Evolutionary conservation across 2,329 filamentous ascomycete genomes (phyloP), one percentile per base, ranked within the genome.

Genomic region (Hypoxylon sp.): DNA sequence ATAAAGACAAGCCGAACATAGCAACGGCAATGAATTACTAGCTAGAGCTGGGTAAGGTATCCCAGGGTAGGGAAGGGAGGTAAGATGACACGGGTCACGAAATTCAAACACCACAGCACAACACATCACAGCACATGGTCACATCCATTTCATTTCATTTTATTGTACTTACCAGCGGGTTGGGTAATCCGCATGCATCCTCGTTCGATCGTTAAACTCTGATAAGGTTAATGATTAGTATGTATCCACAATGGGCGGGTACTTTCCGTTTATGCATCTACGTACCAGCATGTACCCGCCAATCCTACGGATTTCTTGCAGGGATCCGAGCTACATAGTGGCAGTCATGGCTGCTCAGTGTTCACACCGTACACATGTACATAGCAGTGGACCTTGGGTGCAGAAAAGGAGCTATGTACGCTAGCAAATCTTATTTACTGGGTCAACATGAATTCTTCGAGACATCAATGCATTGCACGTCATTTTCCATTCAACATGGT

Each of bases 31-130:
- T 53, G 66, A 54, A 61, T 69, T 69, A 53, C 42, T 45, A 56
- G 51, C 48, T 59, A 53, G 38, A 56, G 48, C 44, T 59, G 50
- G n/a, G n/a, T n/a, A n/a, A n/a, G n/a, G n/a, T n/a, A n/a, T n/a
- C n/a, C 38, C 49, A 9, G 26, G 28, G 52, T 36, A 48, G 30
- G 51, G 40, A 33, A 49, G 30, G 32, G 18, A 62, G 64, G 46
- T 60, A 60, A 68, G 49, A 63, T 70, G 67, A 70, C 67, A 69
- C 64, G 64, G 64, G 67, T 68, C 67, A 68, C 64, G 52, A 68
- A 63, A 67, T 61, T 28, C n/a, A 46, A 52, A 52, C 24, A 55
- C 56, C 57, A 57, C 51, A 16, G 30, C 26, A 32, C 9, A 32
- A 12, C 30, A 32, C 30, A 32, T 11, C 9, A 12, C 28, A 32